Conservation (phyloP, 2,329 filamentous ascomycete species). For the Diaporthe helianthi region DNA sequence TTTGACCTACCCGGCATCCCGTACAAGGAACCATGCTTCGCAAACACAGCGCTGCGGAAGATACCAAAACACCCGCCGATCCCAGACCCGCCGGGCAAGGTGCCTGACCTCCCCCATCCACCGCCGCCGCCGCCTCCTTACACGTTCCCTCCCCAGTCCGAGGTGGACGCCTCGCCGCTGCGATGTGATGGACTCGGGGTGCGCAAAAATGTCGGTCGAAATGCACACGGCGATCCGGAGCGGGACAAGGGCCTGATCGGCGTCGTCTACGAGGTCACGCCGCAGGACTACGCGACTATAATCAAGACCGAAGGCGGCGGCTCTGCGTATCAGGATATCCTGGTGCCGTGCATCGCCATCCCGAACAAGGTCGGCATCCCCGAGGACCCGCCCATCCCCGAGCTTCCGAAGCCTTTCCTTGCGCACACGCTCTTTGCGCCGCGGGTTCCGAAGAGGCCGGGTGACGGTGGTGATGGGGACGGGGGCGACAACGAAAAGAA, state of each 20-base stretch:
- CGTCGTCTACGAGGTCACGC: conserved; percentile 93
- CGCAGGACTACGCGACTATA: conserved; percentile 81
- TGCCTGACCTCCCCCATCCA: conserved; percentile 39
- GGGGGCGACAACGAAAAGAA: neutral
- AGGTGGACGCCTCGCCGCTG: no score
- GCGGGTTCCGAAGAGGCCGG: conserved; percentile 47
- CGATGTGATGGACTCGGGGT: no score
- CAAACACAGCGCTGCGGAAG: conserved; percentile 74
- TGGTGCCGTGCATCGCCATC: conserved; percentile 79
- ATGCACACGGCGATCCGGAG: conserved; percentile 54
- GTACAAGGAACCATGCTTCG: conserved; percentile 91
- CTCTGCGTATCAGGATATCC: conserved; percentile 80
- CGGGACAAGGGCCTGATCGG: conserved; percentile 89
- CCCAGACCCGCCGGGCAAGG: conserved; percentile 37
- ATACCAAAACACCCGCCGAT: conserved; percentile 49
- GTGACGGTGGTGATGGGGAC: conserved; percentile 34
- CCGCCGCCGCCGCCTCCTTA: no score
- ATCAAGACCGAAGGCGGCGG: conserved; percentile 92
- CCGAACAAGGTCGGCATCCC: conserved; percentile 66
- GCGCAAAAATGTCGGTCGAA: neutral
- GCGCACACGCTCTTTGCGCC: conserved; percentile 87
- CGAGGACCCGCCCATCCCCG: conserved; percentile 61
- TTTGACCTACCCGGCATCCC: conserved; percentile 89
- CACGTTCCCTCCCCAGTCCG: conserved; percentile 19
- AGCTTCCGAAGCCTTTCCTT: conserved; percentile 70